These are phyloP conservation scores for Dryas integrifolia DNA, from an alignment of 331 rosid genomes.

Conservation along the genomic window DNA sequence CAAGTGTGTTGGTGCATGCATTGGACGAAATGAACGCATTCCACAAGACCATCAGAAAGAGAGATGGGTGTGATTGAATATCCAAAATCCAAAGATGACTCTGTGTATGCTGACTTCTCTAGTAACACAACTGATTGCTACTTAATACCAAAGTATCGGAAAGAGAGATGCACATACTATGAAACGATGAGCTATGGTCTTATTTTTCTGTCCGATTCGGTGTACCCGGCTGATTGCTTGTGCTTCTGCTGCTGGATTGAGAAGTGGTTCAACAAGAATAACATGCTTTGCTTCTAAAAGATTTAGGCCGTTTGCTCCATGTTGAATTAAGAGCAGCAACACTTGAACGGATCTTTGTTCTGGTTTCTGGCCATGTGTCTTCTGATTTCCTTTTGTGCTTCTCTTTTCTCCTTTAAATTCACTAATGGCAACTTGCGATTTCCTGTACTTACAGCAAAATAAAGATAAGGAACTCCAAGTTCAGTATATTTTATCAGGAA, in stretches of 20 bases:
- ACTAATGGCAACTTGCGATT: constrained; percentile 76
- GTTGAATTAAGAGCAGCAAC: constrained; percentile 78
- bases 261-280: constrained; percentile 85
- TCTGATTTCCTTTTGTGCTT: constrained; percentile 35
- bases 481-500: not conserved
- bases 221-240: constrained; percentile 94
- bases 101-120: too few species aligned
- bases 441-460: constrained; percentile 45
- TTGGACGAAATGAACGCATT: too few species aligned
- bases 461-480: constrained; percentile 15
- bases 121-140: too few species aligned
- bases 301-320: constrained; percentile 95
- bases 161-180: constrained; percentile 44
- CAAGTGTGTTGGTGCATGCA: not conserved
- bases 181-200: constrained; percentile 83
- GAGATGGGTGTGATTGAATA: not conserved
- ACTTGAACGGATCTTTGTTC: constrained; percentile 57
- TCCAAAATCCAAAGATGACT: constrained; percentile 6
- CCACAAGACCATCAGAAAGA: not conserved
- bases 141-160: too few species aligned
- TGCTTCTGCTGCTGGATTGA: constrained; percentile 95
- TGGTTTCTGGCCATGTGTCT: constrained; percentile 30
- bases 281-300: constrained; percentile 93
- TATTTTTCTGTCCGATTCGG: constrained; percentile 73
- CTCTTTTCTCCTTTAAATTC: constrained; percentile 69